Base-by-base conservation (phyloP, 805 yeast species). In the Kazachstania africana region DNA sequence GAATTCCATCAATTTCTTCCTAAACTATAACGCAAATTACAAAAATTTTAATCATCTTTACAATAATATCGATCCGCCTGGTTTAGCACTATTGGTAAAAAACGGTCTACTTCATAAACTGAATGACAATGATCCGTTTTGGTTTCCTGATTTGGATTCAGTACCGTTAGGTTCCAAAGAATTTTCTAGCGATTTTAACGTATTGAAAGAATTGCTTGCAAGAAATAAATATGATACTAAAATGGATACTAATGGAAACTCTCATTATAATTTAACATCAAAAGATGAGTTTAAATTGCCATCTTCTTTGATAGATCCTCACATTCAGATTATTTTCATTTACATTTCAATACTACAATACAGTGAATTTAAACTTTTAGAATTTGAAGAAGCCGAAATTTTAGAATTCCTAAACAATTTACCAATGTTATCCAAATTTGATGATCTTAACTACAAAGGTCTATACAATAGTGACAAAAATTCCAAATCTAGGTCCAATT, bases 301-400 rank as follows among this genome's bases (percentile, higher is more conserved):
- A 6, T 54, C 44, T 27, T 56, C 85, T 0, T 61, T 65, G 30
- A 57, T 80, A 15, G 82, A 79, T 48, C 79, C 84, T 1, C 94
- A 83, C 48, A 65, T 77, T 19, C 85, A 80, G 57, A 65, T 84
- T 21, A 57, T 80, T 1, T 87, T 84, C 47, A 70, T 81, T 3
- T 74, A 82, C 29, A 60, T 85, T 29, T 82, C 95, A 1, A 70
- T 87, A 24, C 60, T 87, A 41, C 82, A 82, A 54, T 75, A 88
- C 31, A 78, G 78, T 53, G 87, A 80, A 44, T 72, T 73, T 43
- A 73, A 79, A 24, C 64, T 87, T 33, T 66, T 82, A 40, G 96
- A 87, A 50, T 75, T 85, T 40, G 97, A 87, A 47, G 94, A 83
- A 50, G 75, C 81, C 40, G 97, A 87, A 56, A 82, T 84, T 27